Evolutionary conservation across 208 protist genomes (phyloP).

Genomic region (Leishmania amazonensis): DNA sequence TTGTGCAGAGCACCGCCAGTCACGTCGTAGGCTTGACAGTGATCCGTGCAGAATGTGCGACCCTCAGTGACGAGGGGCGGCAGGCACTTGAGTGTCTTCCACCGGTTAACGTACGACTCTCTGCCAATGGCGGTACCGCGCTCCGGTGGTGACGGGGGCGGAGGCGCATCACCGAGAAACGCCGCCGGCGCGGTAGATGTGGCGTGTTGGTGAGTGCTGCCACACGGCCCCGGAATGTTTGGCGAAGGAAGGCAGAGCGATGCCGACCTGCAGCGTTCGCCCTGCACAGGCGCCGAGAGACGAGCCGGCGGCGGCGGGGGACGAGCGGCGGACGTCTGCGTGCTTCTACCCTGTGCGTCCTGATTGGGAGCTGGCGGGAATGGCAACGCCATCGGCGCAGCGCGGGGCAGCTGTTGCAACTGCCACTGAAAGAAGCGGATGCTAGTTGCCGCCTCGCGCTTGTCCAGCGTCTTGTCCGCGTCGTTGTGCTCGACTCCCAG

Average conservation of each 20-base stretch:
- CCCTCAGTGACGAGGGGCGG: slow-evolving; percentile 59
- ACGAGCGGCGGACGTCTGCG: not conserved
- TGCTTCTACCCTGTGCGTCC: not conserved
- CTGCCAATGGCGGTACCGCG: slow-evolving; percentile 52
- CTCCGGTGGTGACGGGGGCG: slow-evolving; percentile 40
- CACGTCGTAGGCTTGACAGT: not conserved
- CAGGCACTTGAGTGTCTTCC: slow-evolving; percentile 37
- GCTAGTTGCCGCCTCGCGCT: not conserved
- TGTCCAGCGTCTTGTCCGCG: slow-evolving; percentile 1
- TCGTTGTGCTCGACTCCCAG: slow-evolving; percentile 15
- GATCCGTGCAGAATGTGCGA: slow-evolving; percentile 28
- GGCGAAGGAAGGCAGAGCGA: not conserved
- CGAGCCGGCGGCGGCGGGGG: not conserved
- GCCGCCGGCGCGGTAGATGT: not conserved
- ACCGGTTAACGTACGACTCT: slow-evolving; percentile 42
- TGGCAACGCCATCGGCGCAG: slow-evolving; percentile 10
- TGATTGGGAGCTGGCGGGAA: not conserved
- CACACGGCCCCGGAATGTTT: not conserved
- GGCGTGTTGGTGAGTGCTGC: not conserved
- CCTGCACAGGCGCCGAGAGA: not conserved
- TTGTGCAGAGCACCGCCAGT: not conserved
- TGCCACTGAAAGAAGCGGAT: slow-evolving; percentile 4
- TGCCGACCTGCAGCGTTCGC: too few species aligned
- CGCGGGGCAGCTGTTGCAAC: slow-evolving; percentile 9
- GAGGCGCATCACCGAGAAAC: not conserved